Evolutionary conservation across 129 eudicot species (phyloP).

Genomic region (Flaveria brownii): DNA sequence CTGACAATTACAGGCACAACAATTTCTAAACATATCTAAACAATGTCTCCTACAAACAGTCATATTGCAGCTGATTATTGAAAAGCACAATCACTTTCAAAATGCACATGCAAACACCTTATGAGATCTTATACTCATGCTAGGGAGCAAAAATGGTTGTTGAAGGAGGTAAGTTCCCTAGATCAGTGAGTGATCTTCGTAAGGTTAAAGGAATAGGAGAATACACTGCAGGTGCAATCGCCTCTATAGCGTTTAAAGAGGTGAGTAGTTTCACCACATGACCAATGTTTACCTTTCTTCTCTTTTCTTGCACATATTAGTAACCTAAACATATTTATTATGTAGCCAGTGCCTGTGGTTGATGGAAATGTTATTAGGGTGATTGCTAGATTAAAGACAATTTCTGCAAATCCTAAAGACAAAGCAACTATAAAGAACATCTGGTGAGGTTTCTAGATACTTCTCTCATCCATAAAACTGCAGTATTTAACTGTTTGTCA

Average conservation of each 20-base stretch:
- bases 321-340: constrained; percentile 5
- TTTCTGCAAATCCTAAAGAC: constrained; percentile 87
- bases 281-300: not conserved
- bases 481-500: not conserved
- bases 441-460: constrained; percentile 50
- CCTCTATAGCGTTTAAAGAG: constrained; percentile 88
- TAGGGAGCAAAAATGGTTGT: constrained; percentile 90
- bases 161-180: constrained; percentile 80
- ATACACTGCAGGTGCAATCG: constrained; percentile 96
- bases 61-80: not conserved
- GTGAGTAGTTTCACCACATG: constrained; percentile 29
- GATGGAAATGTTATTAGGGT: constrained; percentile 97
- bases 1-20: not conserved
- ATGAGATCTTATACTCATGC: not conserved
- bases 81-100: constrained; percentile 6
- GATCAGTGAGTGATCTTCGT: constrained; percentile 52
- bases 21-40: too few species aligned
- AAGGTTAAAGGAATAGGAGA: constrained; percentile 86
- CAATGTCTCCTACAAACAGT: too few species aligned
- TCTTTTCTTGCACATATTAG: not conserved
- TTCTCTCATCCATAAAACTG: not conserved
- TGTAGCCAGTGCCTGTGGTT: constrained; percentile 92
- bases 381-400: constrained; percentile 83
- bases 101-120: not conserved
- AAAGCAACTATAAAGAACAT: constrained; percentile 54